Conservation (phyloP, 2,329 filamentous ascomycete genomes). For the Diaporthe velutina region DNA sequence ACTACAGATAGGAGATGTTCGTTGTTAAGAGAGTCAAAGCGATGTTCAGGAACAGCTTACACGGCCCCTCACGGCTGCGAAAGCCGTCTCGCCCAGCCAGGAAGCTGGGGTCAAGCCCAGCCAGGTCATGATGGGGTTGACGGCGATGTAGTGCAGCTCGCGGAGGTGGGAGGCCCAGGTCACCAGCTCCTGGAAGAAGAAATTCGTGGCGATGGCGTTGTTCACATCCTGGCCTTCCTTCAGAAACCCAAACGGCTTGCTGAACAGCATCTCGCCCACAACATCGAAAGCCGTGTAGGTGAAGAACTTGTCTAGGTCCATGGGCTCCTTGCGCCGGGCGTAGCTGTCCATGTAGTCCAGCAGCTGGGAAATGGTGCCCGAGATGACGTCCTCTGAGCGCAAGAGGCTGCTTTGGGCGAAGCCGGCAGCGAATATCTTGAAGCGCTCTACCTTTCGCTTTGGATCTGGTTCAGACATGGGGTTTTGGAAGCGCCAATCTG, state of each 20-base stretch:
- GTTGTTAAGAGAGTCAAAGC: too few species aligned
- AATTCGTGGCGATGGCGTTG: conserved; percentile 6
- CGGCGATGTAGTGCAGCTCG: conserved; percentile 6
- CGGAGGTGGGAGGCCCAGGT: conserved; percentile 17
- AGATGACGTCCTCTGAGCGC: conserved; percentile 42
- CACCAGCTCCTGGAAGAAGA: conserved; percentile 4
- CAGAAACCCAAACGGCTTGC: conserved; percentile 8
- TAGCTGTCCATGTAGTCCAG: conserved; percentile 42
- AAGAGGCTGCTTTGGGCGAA: conserved; percentile 50
- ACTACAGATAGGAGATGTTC: too few species aligned
- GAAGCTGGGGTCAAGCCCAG: background rate
- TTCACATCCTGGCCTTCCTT: conserved; percentile 15
- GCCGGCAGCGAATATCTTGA: conserved; percentile 49
- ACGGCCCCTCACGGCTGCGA: background rate
- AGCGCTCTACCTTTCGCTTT: conserved; percentile 49
- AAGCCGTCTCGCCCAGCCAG: conserved; percentile 8
- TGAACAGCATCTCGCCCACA: conserved; percentile 15
- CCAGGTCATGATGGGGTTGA: conserved; percentile 30
- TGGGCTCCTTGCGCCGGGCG: conserved; percentile 30
- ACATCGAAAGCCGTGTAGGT: conserved; percentile 34
- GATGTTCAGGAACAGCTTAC: too few species aligned
- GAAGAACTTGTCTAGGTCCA: conserved; percentile 43
- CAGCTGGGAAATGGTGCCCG: conserved; percentile 38
- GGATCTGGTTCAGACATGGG: conserved; percentile 55
- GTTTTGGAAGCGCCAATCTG: conserved; percentile 41